Percentiles rank a stretch among this genome's conserved stretches.
Conservation (phyloP, 2,329 filamentous ascomycete genomes). For the Ascochyta lentis region DNA sequence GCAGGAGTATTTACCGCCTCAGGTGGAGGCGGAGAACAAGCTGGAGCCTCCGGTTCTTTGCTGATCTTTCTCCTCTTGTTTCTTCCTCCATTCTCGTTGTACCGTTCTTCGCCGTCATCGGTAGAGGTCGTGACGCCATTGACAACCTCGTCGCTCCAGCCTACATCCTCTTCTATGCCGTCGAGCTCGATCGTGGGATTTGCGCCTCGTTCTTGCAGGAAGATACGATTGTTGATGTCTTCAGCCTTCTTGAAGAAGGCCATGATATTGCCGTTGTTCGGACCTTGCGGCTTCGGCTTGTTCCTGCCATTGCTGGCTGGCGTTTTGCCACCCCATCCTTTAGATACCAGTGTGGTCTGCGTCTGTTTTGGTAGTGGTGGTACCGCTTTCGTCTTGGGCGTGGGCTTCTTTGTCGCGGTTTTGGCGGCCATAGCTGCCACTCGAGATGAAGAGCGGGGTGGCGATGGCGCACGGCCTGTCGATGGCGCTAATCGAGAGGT, state of each 20-base stretch:
- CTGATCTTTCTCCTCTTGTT: constrained; percentile 52
- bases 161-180: constrained; percentile 34
- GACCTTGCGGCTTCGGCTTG: constrained; percentile 49
- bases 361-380: constrained; percentile 32
- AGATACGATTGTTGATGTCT: constrained; percentile 48
- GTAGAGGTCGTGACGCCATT: constrained; percentile 29
- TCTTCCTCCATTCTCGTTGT: constrained; percentile 53
- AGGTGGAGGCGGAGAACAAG: constrained; percentile 38
- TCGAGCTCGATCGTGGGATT: constrained; percentile 29
- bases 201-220: constrained; percentile 42
- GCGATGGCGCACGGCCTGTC: constrained; percentile 61
- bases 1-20: constrained; percentile 9
- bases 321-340: constrained; percentile 41
- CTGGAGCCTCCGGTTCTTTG: constrained; percentile 50
- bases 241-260: constrained; percentile 62
- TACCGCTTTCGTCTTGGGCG: constrained; percentile 22
- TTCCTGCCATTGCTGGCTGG: constrained; percentile 37
- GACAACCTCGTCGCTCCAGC: constrained; percentile 40
- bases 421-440: constrained; percentile 32
- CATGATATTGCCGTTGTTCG: constrained; percentile 60
- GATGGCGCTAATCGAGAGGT: constrained; percentile 52
- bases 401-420: constrained; percentile 29
- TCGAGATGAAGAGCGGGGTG: constrained; percentile 46
- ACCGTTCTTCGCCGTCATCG: constrained; percentile 38
- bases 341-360: constrained; percentile 45